phyloP scores from a whole-genome alignment of 768 basidiomycete species.

The Tephrocybe sp. region DNA sequence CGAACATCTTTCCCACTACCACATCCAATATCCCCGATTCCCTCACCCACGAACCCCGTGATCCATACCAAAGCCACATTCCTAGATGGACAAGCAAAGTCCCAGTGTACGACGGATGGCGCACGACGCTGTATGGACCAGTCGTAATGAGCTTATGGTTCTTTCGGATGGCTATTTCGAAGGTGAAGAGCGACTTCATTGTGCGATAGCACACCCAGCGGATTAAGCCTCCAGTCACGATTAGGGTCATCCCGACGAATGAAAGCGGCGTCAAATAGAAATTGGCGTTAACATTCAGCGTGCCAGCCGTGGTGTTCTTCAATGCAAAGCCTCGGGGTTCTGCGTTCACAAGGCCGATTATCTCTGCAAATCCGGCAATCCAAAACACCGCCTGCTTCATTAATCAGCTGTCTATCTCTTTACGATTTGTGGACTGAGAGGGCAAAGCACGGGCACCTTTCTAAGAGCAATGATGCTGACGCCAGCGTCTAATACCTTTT shows the following conservation, averaged over 20 bases:
- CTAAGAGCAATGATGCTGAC: not conserved
- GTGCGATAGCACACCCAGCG: not conserved
- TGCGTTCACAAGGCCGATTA: not conserved
- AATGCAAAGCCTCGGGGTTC: too few relatives aligned
- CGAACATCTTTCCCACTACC: slow-evolving; percentile 18
- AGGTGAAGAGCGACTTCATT: slow-evolving; percentile 1
- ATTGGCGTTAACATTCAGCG: not conserved
- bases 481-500: not conserved
- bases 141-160: slow-evolving; percentile 22
- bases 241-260: not conserved
- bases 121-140: slow-evolving; percentile 30
- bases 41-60: slow-evolving; percentile 28
- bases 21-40: slow-evolving; percentile 28
- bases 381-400: not conserved
- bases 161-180: slow-evolving; percentile 4
- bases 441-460: not conserved
- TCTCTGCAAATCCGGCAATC: not conserved
- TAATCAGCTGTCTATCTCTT: not conserved
- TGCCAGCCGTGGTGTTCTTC: not conserved
- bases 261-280: not conserved
- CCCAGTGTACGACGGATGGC: slow-evolving; percentile 31
- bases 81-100: slow-evolving; percentile 25
- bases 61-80: slow-evolving; percentile 26
- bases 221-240: not conserved
- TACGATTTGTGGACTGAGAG: not conserved